Conservation (phyloP, 2,329 filamentous ascomycete species). For the Lachnellula arida region DNA sequence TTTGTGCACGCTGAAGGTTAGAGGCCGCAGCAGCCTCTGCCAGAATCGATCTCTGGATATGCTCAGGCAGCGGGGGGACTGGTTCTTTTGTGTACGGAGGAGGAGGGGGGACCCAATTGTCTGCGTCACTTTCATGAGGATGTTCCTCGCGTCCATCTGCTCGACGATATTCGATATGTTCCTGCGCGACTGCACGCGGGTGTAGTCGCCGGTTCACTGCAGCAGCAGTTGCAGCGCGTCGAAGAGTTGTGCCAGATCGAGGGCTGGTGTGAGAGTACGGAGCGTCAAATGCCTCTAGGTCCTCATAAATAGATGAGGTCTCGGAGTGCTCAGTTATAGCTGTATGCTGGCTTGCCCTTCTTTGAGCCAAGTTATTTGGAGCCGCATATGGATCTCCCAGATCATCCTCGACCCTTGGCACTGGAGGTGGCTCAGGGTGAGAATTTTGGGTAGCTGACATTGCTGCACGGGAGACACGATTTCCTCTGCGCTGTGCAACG, state of each 20-base stretch:
- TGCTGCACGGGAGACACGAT: slow-evolving; percentile 45
- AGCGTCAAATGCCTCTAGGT: slow-evolving; percentile 55
- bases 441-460: slow-evolving; percentile 34
- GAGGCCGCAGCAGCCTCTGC: slow-evolving; percentile 27
- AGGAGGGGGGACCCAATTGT: slow-evolving; percentile 83
- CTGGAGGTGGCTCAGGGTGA: slow-evolving; percentile 21
- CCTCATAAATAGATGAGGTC: slow-evolving; percentile 28
- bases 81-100: slow-evolving; percentile 69
- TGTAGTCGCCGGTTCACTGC: slow-evolving; percentile 66
- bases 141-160: slow-evolving; percentile 67
- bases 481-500: slow-evolving; percentile 54
- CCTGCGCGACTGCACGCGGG: slow-evolving; percentile 49
- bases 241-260: slow-evolving; percentile 64
- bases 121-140: slow-evolving; percentile 81
- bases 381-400: slow-evolving; percentile 16
- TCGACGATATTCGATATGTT: slow-evolving; percentile 58
- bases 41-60: slow-evolving; percentile 31
- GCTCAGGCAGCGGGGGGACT: slow-evolving; percentile 32
- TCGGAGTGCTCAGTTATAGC: slow-evolving; percentile 19
- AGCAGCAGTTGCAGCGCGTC: slow-evolving; percentile 71
- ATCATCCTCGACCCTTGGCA: slow-evolving; percentile 21
- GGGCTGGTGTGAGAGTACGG: slow-evolving; percentile 71
- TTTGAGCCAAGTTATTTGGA: slow-evolving; percentile 6
- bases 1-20: slow-evolving; percentile 25
- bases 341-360: slow-evolving; percentile 17